Evolutionary conservation across 1,284 basidiomycete species (phyloP), one percentile per base, ranked within the genome.

Genomic region (Moniliophthora roreri): DNA sequence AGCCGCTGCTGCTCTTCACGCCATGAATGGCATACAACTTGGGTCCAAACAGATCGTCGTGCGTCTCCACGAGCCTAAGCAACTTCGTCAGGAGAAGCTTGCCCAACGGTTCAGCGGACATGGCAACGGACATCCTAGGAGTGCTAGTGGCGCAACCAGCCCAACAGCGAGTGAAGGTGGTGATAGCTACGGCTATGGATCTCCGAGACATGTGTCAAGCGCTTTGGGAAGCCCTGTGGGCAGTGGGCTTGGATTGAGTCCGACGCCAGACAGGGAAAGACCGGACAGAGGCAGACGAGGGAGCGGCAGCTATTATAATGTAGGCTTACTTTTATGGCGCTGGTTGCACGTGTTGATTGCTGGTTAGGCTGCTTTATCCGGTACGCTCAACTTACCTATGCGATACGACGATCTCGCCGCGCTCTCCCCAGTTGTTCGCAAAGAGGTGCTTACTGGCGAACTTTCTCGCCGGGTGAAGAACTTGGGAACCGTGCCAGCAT

Each of bases 21-120:
- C 76, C 2, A 93, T 95, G 92, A 91, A 94, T 56, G 89, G 90
- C 15, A 65, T 73, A 13, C 73, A 81, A 32, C 55, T 93, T 26
- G 89, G 89, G 18, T 72, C 77, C 20, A 94, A 93, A 66, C 82
- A 88, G 54, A 80, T 95, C 50, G 88, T 89, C 2, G 93, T 95
- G 18, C 83, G 93, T 32, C 71, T 95, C 50, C 93, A 95, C 61
- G 93, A 95, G 67, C 92, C 92, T 16, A 95, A 94, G 66, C 89
- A 91, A 63, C 72, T 94, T 38, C 81, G 93, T 15, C 88, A 93
- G 66, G 91, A 93, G 70, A 93, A 94, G 65, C 77, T 95, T 4
- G 91, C 91, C 2, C 84, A 86, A 53, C 79, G 90, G 20, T 93
- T 91, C 61, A 75, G 75, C 24, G 80, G 80, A 15, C 82, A 86